phyloP scores from a whole-genome alignment of 1,284 basidiomycete species.

The Exobasidium rhododendri region DNA sequence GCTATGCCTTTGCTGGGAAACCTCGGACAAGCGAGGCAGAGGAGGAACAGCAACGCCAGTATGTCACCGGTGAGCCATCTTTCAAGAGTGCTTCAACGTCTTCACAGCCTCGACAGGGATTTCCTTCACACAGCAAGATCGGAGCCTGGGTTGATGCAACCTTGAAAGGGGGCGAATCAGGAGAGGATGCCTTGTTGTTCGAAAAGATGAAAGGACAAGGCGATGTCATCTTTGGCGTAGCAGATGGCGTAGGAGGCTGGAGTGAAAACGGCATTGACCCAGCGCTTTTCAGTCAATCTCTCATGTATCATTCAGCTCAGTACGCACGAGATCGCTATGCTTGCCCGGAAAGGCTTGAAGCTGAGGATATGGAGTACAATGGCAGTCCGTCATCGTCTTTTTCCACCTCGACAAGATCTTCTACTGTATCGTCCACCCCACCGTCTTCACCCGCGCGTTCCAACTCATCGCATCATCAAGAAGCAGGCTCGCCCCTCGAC shows the following conservation, averaged over 20 bases:
- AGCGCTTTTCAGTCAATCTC: slow-evolving; percentile 65
- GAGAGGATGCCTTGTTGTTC: slow-evolving; percentile 58
- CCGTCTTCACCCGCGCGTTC: slow-evolving; percentile 60
- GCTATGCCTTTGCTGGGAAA: slow-evolving; percentile 75
- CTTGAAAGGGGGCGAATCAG: slow-evolving; percentile 60
- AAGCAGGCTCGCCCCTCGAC: slow-evolving; percentile 58
- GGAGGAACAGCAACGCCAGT: slow-evolving; percentile 21
- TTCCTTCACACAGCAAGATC: slow-evolving; percentile 65
- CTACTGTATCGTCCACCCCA: slow-evolving; percentile 10
- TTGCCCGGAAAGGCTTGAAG: slow-evolving; percentile 10
- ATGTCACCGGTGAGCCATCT: slow-evolving; percentile 14
- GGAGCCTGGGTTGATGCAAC: slow-evolving; percentile 67
- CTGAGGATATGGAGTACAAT: slow-evolving; percentile 4
- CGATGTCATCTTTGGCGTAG: slow-evolving; percentile 72
- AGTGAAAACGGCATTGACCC: slow-evolving; percentile 76
- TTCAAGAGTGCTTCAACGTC: background rate
- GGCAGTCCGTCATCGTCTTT: slow-evolving; percentile 2
- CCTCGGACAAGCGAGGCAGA: slow-evolving; percentile 56
- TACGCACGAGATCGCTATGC: slow-evolving; percentile 38
- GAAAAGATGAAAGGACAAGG: slow-evolving; percentile 63
- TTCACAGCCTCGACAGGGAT: slow-evolving; percentile 59
- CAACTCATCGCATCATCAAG: slow-evolving; percentile 67
- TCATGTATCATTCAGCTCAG: slow-evolving; percentile 69
- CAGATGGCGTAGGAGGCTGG: slow-evolving; percentile 72
- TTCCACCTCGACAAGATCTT: background rate